These are phyloP conservation scores for Limonium bicolor DNA, from an alignment of 148 eudicot genomes.

Conservation along the genomic window DNA sequence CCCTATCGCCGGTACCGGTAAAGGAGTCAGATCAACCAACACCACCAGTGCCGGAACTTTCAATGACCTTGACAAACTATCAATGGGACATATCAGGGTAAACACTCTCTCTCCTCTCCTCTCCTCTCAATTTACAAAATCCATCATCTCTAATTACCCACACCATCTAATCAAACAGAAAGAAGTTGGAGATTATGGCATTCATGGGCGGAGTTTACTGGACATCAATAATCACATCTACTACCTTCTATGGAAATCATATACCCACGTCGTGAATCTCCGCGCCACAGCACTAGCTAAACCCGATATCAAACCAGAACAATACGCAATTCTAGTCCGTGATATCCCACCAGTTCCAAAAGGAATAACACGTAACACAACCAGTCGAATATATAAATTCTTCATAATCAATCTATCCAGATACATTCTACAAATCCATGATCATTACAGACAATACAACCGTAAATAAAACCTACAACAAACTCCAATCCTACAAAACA, in stretches of 20 bases:
- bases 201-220: conserved; percentile 50
- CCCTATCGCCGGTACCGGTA: conserved; percentile 48
- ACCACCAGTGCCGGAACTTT: conserved; percentile 55
- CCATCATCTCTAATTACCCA: too few species aligned
- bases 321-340: conserved; percentile 69
- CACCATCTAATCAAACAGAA: too few species aligned
- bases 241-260: conserved; percentile 72
- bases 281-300: conserved; percentile 63
- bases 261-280: conserved; percentile 58
- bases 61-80: conserved; percentile 58
- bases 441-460: conserved; percentile 60
- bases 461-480: conserved; percentile 67
- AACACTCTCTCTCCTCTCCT: conserved; percentile 1
- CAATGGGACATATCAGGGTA: conserved; percentile 68
- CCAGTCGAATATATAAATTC: conserved; percentile 64
- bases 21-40: conserved; percentile 1
- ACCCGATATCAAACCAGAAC: conserved; percentile 48
- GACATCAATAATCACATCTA: conserved; percentile 62
- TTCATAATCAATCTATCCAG: conserved; percentile 65
- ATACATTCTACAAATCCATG: conserved; percentile 62
- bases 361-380: conserved; percentile 53
- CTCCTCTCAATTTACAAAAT: background rate
- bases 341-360: conserved; percentile 54
- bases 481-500: conserved; percentile 64
- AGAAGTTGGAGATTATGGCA: conserved; percentile 52